Evolutionary conservation across 208 protist species (phyloP), one percentile per base, ranked within the genome.

Genomic region (Trypanosoma scelopori): DNA sequence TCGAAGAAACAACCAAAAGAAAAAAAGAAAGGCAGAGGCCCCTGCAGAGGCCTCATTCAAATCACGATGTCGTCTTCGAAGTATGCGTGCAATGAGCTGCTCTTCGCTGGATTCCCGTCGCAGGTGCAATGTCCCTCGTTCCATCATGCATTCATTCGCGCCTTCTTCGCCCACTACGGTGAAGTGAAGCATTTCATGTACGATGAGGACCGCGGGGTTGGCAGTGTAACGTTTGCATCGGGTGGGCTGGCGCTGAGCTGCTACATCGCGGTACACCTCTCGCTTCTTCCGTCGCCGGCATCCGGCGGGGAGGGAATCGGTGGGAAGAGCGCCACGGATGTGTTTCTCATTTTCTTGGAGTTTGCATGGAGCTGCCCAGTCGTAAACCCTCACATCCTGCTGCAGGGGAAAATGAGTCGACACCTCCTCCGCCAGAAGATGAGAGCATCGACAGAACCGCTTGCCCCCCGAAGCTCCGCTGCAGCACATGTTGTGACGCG

Each of bases 151-250:
- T 81, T 75, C 23, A 70, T 91, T 3, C 58, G 53, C 28, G 74
- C 77, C 32, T 85, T 90, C 53, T 93, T 93, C 52, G 43, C 69
- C n/a, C 68, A 81, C 25, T 89, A 85, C 64, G 87, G 87, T 13
- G 11, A 37, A 4, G 68, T 93, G 13, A 65, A 79, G 20, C 16
- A 59, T 1, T 67, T 90, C 41, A 55, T 78, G 20, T 90, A 85
- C 66, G 78, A 88, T 46, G 74, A 65, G 23, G 51, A 60, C 0
- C 70, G 72, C 15, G 87, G 87, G 28, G 79, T 87, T 43, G 87
- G 87, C 53, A 85, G 79, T 55, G 83, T 93, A 20, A 78, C 69
- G 28, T 90, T 89, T 59, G 76, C 39, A 7, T 42, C 68, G 18
- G 83, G 83, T 22, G 79, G 74, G 0, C 73, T 73, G 15, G 87